Evolutionary conservation across 1,284 basidiomycete species (phyloP).

Genomic region (Cryptococcus wingfieldii): DNA sequence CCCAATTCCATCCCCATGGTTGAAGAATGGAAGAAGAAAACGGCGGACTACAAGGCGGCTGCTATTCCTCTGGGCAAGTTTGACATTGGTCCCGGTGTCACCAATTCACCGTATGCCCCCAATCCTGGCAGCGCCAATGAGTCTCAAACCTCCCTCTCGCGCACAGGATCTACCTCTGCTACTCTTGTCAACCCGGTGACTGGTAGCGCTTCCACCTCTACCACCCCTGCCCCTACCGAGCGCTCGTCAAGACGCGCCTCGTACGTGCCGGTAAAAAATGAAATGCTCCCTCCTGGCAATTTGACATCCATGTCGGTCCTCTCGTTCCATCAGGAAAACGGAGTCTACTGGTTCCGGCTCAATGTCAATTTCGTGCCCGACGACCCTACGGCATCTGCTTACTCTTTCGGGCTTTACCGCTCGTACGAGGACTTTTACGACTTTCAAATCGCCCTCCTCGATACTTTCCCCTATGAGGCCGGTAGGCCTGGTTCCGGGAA

Average conservation of each 20-base stretch:
- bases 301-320: conserved; percentile 85
- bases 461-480: conserved; percentile 82
- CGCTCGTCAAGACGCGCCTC: conserved; percentile 5
- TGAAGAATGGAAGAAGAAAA: conserved; percentile 96
- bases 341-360: conserved; percentile 96
- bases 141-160: conserved; percentile 24
- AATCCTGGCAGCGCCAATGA: conserved; percentile 13
- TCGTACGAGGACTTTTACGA: conserved; percentile 98
- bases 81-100: conserved; percentile 56
- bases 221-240: conserved; percentile 6
- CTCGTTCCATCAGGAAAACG: conserved; percentile 93
- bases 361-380: conserved; percentile 84
- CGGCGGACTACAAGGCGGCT: conserved; percentile 91
- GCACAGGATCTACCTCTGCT: conserved; percentile 25
- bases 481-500: conserved; percentile 56
- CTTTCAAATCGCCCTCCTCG: conserved; percentile 85
- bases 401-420: conserved; percentile 84
- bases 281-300: conserved; percentile 68
- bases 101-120: conserved; percentile 41
- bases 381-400: conserved; percentile 59
- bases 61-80: conserved; percentile 90
- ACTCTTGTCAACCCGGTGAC: conserved; percentile 9
- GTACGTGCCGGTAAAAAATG: conserved; percentile 38
- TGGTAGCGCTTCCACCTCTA: conserved; percentile 8
- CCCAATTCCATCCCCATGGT: conserved; percentile 80